Percentiles rank a stretch among this genome's conserved stretches.
These are phyloP conservation scores for Coemansia sp. DNA, from an alignment of 192 early-diverging fungal species.

Conservation along the genomic window DNA sequence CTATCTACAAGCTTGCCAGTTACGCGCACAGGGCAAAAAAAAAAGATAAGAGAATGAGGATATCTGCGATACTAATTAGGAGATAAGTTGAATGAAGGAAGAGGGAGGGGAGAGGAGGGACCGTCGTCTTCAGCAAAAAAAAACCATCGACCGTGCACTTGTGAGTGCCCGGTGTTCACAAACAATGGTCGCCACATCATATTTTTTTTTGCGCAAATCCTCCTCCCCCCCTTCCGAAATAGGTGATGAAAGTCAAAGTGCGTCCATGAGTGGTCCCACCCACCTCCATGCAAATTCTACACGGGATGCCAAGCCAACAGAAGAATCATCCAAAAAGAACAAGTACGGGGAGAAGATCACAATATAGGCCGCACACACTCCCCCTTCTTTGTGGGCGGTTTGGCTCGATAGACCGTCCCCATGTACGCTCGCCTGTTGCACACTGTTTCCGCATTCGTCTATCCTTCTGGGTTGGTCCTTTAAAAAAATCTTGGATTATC, in stretches of 20 bases:
- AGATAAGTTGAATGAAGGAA: background rate
- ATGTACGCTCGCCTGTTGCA: background rate
- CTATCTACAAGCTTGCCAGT: background rate
- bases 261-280: constrained; percentile 1
- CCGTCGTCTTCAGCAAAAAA: background rate
- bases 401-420: background rate
- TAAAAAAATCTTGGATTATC: background rate
- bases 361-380: background rate
- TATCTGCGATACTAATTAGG: background rate
- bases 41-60: background rate
- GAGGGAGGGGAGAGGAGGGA: background rate
- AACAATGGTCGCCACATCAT: constrained; percentile 8
- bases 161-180: background rate
- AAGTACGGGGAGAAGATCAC: background rate
- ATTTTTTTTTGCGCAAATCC: background rate
- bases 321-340: background rate
- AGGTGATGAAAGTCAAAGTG: background rate
- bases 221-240: background rate
- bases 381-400: background rate
- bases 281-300: background rate
- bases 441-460: background rate
- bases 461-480: background rate
- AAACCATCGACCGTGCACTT: background rate
- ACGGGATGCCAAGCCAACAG: constrained; percentile 1
- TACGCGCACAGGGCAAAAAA: background rate